Conservation (phyloP, 768 basidiomycete species). For the Kwoniella europaea region DNA sequence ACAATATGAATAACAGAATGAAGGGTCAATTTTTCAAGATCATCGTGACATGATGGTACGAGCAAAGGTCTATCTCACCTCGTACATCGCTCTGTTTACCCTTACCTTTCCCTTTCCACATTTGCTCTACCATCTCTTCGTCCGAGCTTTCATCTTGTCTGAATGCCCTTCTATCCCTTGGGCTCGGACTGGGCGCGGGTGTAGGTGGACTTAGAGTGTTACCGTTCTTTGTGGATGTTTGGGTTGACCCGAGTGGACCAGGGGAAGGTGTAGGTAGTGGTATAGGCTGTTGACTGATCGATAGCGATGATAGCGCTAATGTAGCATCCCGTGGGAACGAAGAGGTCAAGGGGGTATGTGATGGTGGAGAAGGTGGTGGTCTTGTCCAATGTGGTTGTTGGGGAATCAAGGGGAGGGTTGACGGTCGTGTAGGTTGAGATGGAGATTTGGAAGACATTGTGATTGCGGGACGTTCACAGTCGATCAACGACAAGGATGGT, state of each 20-base stretch:
- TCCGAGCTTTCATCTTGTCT: conserved; percentile 25
- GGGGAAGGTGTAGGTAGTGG: conserved; percentile 27
- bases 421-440: conserved; percentile 14
- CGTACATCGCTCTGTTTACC: background rate
- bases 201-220: conserved; percentile 39
- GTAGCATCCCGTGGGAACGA: conserved; percentile 15
- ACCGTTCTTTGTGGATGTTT: background rate
- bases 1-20: background rate
- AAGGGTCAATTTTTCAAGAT: background rate
- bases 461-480: background rate
- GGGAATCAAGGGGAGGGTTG: conserved; percentile 6
- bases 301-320: conserved; percentile 5
- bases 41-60: background rate
- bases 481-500: background rate
- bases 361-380: conserved; percentile 25
- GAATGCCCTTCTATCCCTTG: conserved; percentile 26
- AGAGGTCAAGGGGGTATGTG: conserved; percentile 5
- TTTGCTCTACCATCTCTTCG: conserved; percentile 3
- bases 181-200: conserved; percentile 50
- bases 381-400: conserved; percentile 28
- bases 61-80: background rate
- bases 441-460: conserved; percentile 1
- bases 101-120: conserved; percentile 3
- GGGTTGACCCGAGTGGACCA: background rate
- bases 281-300: conserved; percentile 20